These are phyloP conservation scores for Alternaria ventricosa DNA, from an alignment of 2,329 filamentous ascomycete species.

Conservation along the genomic window DNA sequence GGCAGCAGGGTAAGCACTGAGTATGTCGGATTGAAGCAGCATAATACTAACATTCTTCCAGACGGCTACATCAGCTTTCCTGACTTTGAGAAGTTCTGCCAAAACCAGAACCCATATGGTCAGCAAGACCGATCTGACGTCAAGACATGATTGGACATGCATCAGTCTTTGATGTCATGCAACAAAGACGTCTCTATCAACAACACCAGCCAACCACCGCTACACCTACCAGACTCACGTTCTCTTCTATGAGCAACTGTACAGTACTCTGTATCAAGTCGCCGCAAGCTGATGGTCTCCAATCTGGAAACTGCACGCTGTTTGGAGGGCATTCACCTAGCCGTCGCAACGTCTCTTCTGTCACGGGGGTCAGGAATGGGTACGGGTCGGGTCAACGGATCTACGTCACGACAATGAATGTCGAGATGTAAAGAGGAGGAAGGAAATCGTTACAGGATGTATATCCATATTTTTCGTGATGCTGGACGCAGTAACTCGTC, in stretches of 20 bases:
- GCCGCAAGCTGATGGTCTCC: neutral
- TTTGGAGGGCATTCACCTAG: neutral
- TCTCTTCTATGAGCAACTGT: neutral
- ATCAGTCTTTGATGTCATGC: constrained; percentile 2
- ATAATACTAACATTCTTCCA: constrained; percentile 23
- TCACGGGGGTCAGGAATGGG: neutral
- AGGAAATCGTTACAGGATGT: constrained; percentile 21
- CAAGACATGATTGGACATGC: constrained; percentile 37
- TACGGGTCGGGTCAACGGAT: neutral
- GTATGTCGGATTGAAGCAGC: neutral
- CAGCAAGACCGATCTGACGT: constrained; percentile 38
- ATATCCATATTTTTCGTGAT: constrained; percentile 9
- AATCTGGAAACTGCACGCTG: neutral
- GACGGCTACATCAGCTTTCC: constrained; percentile 76
- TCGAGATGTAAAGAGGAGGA: constrained; percentile 14
- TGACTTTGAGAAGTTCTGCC: constrained; percentile 71
- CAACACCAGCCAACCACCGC: constrained; percentile 10
- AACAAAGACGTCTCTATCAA: constrained; percentile 6
- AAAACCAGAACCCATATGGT: constrained; percentile 39
- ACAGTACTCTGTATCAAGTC: neutral
- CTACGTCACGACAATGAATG: constrained; percentile 10
- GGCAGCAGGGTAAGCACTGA: constrained; percentile 45
- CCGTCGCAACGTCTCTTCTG: neutral
- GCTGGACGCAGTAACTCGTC: constrained; percentile 22
- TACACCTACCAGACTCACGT: constrained; percentile 10